A percentile compares a stretch with the other conserved stretches of the same genome.
phyloP scores from a whole-genome alignment of 768 basidiomycete genomes.

The Multifurca ochricompacta region DNA sequence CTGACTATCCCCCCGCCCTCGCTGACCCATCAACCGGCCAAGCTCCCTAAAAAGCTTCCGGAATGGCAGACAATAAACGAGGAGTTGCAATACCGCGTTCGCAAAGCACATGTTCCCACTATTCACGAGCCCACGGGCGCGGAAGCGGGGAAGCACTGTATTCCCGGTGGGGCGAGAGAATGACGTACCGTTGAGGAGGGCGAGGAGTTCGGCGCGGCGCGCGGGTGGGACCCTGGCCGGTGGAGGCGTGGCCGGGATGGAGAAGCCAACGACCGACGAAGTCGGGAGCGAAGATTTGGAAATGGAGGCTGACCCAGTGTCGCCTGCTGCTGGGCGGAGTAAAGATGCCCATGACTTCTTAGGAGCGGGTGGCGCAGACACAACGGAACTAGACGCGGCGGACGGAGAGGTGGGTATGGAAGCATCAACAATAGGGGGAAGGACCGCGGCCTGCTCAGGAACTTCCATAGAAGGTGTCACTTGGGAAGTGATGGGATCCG shows the following conservation, averaged over 20 bases:
- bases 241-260: constrained; percentile 46
- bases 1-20: constrained; percentile 26
- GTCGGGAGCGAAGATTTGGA: constrained; percentile 49
- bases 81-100: constrained; percentile 85
- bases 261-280: constrained; percentile 67
- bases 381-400: neutral
- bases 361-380: constrained; percentile 11
- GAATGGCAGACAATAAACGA: constrained; percentile 88
- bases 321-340: constrained; percentile 39
- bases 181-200: constrained; percentile 42
- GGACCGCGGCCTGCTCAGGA: neutral
- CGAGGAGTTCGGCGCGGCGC: constrained; percentile 42
- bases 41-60: constrained; percentile 68
- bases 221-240: constrained; percentile 26
- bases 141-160: constrained; percentile 33
- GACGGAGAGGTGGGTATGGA: neutral
- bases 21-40: constrained; percentile 38
- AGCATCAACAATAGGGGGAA: neutral
- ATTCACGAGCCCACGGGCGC: constrained; percentile 82
- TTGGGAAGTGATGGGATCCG: neutral
- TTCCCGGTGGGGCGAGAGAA: constrained; percentile 13
- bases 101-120: constrained; percentile 98
- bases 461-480: constrained; percentile 1
- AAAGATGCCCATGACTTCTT: constrained; percentile 78
- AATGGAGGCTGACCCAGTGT: constrained; percentile 26